A percentile compares a stretch with the other conserved stretches of the same genome.
Conservation (phyloP, 192 early-diverging fungal species). For the Thamnidium elegans region DNA sequence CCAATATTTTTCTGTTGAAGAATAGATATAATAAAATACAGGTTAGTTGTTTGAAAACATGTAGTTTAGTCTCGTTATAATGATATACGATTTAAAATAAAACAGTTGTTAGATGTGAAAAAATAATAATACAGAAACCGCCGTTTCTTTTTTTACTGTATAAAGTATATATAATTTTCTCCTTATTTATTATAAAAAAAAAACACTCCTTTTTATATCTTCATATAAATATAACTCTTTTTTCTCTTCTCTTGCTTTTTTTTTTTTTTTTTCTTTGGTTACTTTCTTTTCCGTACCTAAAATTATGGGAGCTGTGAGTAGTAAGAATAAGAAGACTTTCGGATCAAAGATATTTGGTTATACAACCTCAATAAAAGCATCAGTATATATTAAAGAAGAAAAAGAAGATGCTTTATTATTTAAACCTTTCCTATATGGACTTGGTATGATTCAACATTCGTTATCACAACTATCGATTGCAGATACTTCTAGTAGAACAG, state of each 20-base stretch:
- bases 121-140: too few species aligned
- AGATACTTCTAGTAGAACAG: slow-evolving; percentile 1
- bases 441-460: not conserved
- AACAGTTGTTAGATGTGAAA: too few species aligned
- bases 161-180: too few species aligned
- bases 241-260: not conserved
- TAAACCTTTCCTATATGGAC: slow-evolving; percentile 14
- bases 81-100: too few species aligned
- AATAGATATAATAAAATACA: too few species aligned
- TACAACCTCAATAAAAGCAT: not conserved
- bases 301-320: not conserved
- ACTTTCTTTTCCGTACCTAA: not conserved
- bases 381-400: slow-evolving; percentile 1
- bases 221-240: not conserved
- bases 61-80: too few species aligned
- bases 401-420: slow-evolving; percentile 2
- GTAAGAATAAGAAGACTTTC: not conserved
- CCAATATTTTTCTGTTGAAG: too few species aligned
- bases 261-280: not conserved
- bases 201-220: not conserved
- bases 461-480: not conserved
- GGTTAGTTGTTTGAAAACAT: too few species aligned
- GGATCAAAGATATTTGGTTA: slow-evolving; percentile 1
- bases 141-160: too few species aligned
- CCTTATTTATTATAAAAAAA: too few species aligned